Conservation (phyloP, 1,139 yeast species). For the Geotrichum bryndzae region DNA sequence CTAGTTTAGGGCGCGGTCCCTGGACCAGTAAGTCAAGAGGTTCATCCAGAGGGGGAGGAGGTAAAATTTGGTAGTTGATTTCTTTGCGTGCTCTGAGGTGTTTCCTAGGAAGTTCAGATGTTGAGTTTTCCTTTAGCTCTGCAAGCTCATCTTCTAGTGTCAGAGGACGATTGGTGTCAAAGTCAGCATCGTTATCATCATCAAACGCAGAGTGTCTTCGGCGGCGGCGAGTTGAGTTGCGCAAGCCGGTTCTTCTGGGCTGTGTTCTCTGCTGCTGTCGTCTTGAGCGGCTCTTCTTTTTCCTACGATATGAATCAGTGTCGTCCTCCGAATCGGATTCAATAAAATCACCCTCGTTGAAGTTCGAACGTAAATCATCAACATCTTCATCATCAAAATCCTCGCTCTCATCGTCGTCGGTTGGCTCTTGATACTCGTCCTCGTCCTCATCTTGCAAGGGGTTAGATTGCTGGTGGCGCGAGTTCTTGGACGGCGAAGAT, state of each 20-base stretch:
- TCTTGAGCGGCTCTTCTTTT: not conserved
- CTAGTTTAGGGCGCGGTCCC: constrained; percentile 19
- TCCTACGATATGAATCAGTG: not conserved
- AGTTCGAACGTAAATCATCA: not conserved
- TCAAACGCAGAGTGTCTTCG: not conserved
- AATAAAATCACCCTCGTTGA: constrained; percentile 7
- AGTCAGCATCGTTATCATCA: constrained; percentile 25
- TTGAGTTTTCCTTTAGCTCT: constrained; percentile 47
- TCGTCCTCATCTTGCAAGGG: constrained; percentile 25
- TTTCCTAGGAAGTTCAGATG: constrained; percentile 43
- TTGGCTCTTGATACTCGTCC: constrained; percentile 21
- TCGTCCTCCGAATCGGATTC: constrained; percentile 17
- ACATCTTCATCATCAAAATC: not conserved
- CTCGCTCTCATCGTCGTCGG: constrained; percentile 14
- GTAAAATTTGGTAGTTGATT: constrained; percentile 83
- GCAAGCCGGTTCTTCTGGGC: not conserved
- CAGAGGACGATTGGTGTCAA: constrained; percentile 18
- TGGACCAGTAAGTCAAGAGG: constrained; percentile 25
- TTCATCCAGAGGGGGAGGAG: constrained; percentile 53
- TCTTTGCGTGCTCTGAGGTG: constrained; percentile 71
- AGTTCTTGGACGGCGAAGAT: not conserved
- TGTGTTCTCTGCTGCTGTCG: not conserved
- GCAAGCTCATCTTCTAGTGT: constrained; percentile 36
- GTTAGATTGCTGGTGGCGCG: not conserved
- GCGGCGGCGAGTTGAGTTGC: not conserved